Evolutionary conservation across 345 rosid genomes (phyloP), one percentile per base, ranked within the genome.

Genomic region (Physaria fendleri): DNA sequence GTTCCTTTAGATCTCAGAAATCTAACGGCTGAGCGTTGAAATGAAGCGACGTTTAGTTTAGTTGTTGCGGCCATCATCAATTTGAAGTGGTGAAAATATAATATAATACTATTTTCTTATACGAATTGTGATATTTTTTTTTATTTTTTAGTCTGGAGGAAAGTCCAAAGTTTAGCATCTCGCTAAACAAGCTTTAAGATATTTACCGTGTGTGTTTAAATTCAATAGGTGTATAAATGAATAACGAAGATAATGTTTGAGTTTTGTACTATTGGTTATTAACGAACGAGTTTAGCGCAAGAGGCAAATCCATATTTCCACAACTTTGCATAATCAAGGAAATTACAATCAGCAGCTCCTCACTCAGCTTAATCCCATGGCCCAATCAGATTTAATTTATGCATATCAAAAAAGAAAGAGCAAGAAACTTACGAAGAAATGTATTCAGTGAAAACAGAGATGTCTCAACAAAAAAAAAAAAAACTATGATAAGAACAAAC

Each of bases 1-100:
- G 53, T 5, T 39, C 65, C 57, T 69, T 67, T 29, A 68, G 47
- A 32, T 61, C 48, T 8, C 70, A 11, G 37, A 8, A 45, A 46
- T 41, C 8, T 41, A 35, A 61, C 18, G 69, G 55, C 20, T 32
- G 52, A 5, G 1, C 6, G 63, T 67, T 75, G 51, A 56, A 55
- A 16, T 20, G 59, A 67, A 1, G 10, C 49, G 67, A 30, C 28
- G 54, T 64, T 24, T 53, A 40, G 6, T 21, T 52, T 11, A n/a
- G n/a, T n/a, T n/a, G n/a, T n/a, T 52, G 40, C 32, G 13, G 38
- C 27, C 12, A n/a, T 16, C 13, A 18, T 33, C 14, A 24, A 3
- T 17, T 11, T 12, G 35, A 1, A 18, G 12, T 18, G 59, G 45
- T 30, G 38, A 20, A 38, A n/a, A 41, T n/a, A n/a, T n/a, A n/a